Evolutionary conservation across 805 yeast species (phyloP).

Genomic region (Candida adriatica): DNA sequence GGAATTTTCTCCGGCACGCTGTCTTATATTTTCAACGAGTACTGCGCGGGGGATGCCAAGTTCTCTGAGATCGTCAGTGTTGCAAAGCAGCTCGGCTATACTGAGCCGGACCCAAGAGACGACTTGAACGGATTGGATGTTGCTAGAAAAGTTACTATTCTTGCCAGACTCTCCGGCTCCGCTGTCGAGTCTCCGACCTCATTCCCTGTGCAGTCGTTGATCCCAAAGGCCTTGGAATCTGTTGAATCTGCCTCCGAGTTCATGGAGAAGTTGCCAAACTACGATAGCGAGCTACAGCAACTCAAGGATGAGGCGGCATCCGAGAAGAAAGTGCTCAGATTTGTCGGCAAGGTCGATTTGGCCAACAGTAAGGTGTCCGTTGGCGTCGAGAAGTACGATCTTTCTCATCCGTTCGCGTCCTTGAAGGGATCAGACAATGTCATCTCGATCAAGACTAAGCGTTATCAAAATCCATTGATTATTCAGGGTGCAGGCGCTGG

Average conservation of each 20-base stretch:
- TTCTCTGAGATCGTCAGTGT: conserved; percentile 85
- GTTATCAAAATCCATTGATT: conserved; percentile 89
- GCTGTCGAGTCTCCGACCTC: conserved; percentile 81
- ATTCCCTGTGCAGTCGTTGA: conserved; percentile 90
- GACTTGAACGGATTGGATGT: conserved; percentile 97
- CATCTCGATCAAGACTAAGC: conserved; percentile 81
- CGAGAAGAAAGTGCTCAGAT: conserved; percentile 84
- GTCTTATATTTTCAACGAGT: conserved; percentile 91
- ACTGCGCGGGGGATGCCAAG: conserved; percentile 65
- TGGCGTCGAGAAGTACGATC: conserved; percentile 80
- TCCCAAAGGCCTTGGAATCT: conserved; percentile 79
- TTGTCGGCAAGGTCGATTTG: conserved; percentile 86
- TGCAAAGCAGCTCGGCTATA: conserved; percentile 90
- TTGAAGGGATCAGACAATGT: conserved; percentile 96
- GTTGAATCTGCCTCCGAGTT: conserved; percentile 72
- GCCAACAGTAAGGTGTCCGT: conserved; percentile 65
- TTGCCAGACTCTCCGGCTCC: conserved; percentile 89
- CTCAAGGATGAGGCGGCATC: conserved; percentile 75
- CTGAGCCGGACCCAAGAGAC: conserved; percentile 99
- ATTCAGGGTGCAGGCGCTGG: conserved; percentile 98
- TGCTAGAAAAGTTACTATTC: conserved; percentile 95
- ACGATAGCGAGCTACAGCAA: conserved; percentile 70
- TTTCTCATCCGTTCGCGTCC: conserved; percentile 92
- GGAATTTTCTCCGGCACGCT: conserved; percentile 96
- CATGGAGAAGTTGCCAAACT: conserved; percentile 72